Percentiles rank a stretch among this genome's conserved stretches.
Conservation (phyloP, 2,329 filamentous ascomycete species). For the Plenodomus biglobosus region DNA sequence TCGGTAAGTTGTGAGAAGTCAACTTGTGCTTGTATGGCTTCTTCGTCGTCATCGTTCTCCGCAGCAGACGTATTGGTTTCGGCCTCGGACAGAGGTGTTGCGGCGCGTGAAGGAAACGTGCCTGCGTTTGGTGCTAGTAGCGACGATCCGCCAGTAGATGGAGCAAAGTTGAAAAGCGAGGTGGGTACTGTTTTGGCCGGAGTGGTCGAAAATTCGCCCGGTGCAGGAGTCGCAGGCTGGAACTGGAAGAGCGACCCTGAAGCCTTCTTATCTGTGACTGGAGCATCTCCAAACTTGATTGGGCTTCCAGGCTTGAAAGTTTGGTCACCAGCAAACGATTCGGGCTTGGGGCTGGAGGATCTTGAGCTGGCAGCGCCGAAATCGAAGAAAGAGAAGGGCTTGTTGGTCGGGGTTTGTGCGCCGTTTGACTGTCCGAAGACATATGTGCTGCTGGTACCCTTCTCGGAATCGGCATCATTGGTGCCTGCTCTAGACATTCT, state of each 20-base stretch:
- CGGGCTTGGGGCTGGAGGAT: conserved; percentile 31
- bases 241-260: conserved; percentile 27
- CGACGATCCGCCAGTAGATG: conserved; percentile 17
- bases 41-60: conserved; percentile 35
- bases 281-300: conserved; percentile 37
- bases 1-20: conserved; percentile 38
- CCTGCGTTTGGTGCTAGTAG: conserved; percentile 23
- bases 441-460: conserved; percentile 21
- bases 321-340: conserved; percentile 38
- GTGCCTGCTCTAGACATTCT: conserved; percentile 29
- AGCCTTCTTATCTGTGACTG: conserved; percentile 26
- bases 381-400: conserved; percentile 32
- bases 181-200: conserved; percentile 28
- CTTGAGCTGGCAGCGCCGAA: conserved; percentile 32
- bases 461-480: conserved; percentile 23
- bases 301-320: conserved; percentile 41
- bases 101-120: conserved; percentile 40
- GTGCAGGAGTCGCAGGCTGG: conserved; percentile 30
- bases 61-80: conserved; percentile 35
- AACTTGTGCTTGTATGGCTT: conserved; percentile 29
- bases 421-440: conserved; percentile 28
- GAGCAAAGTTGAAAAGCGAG: conserved; percentile 29
- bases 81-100: conserved; percentile 40
- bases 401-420: conserved; percentile 29
- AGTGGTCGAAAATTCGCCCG: conserved; percentile 30